Conservation (phyloP, 495 filamentous ascomycete genomes). For the Astrocystis sublimbata region DNA sequence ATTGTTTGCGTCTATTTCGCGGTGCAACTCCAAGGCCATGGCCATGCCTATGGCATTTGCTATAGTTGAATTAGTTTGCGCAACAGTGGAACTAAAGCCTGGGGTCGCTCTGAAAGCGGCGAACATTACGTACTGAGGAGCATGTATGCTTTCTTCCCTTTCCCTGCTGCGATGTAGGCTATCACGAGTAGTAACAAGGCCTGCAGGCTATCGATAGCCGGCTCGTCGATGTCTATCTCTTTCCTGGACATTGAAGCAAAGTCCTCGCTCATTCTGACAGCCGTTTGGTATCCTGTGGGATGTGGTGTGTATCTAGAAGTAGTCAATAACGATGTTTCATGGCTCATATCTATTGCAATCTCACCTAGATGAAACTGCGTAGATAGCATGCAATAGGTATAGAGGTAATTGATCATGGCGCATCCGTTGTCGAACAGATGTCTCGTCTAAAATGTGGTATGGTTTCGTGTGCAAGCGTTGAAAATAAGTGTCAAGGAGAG, state of each 20-base stretch:
- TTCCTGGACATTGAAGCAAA: slow-evolving; percentile 65
- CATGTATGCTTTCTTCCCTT: slow-evolving; percentile 85
- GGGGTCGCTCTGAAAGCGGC: background rate
- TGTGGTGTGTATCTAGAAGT: slow-evolving; percentile 61
- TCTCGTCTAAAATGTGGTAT: slow-evolving; percentile 75
- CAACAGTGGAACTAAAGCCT: background rate
- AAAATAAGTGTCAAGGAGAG: slow-evolving; percentile 76
- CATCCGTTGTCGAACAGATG: slow-evolving; percentile 64
- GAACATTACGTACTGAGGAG: slow-evolving; percentile 60
- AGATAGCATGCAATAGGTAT: slow-evolving; percentile 68
- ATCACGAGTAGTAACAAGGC: slow-evolving; percentile 73
- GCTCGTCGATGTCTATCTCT: slow-evolving; percentile 75
- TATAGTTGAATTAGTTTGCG: slow-evolving; percentile 31
- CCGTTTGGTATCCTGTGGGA: slow-evolving; percentile 59
- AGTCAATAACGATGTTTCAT: background rate
- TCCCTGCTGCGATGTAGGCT: slow-evolving; percentile 72
- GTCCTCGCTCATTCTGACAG: slow-evolving; percentile 62
- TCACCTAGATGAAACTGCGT: slow-evolving; percentile 69
- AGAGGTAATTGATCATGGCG: slow-evolving; percentile 64
- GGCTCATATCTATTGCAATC: slow-evolving; percentile 23
- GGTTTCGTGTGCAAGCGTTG: slow-evolving; percentile 74
- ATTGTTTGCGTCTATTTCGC: slow-evolving; percentile 61
- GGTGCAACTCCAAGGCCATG: slow-evolving; percentile 73
- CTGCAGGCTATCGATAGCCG: slow-evolving; percentile 73
- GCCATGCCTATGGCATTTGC: slow-evolving; percentile 80